Percentiles rank a stretch among this genome's conserved stretches.
These are phyloP conservation scores for Scutellaria minor DNA, from an alignment of 257 asterid species.

Conservation along the genomic window DNA sequence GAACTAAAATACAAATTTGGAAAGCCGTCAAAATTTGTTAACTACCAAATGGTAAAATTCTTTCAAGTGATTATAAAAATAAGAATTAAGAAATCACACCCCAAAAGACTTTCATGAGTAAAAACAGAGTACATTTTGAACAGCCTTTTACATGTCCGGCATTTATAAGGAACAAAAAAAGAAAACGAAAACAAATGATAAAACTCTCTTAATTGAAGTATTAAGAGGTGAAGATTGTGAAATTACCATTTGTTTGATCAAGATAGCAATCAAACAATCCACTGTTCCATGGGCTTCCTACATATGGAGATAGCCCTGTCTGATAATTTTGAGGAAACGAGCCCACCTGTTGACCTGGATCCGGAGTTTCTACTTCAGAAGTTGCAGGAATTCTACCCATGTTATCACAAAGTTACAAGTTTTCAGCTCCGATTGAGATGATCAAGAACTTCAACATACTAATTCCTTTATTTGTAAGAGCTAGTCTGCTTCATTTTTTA, in stretches of 20 bases:
- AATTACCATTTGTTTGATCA: conserved; percentile 35
- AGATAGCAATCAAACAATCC: conserved; percentile 34
- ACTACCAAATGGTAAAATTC: too few species aligned
- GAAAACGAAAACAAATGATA: too few species aligned
- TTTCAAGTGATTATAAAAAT: too few species aligned
- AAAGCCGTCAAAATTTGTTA: too few species aligned
- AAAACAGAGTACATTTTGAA: too few species aligned
- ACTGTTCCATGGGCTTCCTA: conserved; percentile 32
- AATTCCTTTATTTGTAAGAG: conserved; percentile 18
- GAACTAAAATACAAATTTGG: too few species aligned
- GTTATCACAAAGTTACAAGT: background rate
- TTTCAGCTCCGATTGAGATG: background rate
- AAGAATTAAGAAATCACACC: too few species aligned
- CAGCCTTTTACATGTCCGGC: too few species aligned
- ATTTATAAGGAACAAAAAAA: too few species aligned
- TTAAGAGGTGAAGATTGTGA: too few species aligned
- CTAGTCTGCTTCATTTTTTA: background rate
- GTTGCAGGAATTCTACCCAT: conserved; percentile 8
- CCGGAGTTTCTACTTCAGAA: background rate
- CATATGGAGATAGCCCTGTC: conserved; percentile 18
- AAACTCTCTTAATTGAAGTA: too few species aligned
- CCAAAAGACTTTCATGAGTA: too few species aligned
- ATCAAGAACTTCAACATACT: conserved; percentile 21
- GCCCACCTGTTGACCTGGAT: conserved; percentile 12
- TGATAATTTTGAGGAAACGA: conserved; percentile 21